Base-by-base conservation (phyloP, 2,329 filamentous ascomycete species). In the Claviceps sp. region DNA sequence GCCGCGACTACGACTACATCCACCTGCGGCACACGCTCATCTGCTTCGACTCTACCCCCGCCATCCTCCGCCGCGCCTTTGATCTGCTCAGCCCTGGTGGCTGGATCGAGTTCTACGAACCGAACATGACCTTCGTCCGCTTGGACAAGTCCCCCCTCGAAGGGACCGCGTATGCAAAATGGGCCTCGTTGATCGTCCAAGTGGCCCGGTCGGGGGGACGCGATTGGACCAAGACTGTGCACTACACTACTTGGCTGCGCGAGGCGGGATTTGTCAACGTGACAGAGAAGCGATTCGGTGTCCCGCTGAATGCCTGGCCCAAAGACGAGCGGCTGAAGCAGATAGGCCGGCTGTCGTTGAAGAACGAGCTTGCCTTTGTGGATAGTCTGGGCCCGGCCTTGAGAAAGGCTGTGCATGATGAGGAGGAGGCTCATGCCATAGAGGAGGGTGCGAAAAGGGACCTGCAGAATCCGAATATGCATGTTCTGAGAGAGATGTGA, bases 1-100 rank as follows among this genome's bases (percentile, higher is more conserved):
- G 70, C 53, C 57, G 67, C 1, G 64, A 72, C 48, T 80, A 79
- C 60, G 76, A 80, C 63, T 76, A 72, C 57, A 72, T 81, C 51
- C 75, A 79, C 60, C 63, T 68, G 40, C 70, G 77, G 24, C 68
- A 73, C 49, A 70, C 81, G 62, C 67, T 70, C 2, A 70, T 70
- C n/a, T 73, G 72, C 53, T 72, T 81, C 50, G 61, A 66, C 8
- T 70, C 79, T 57, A 76, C 73, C 67, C 69, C 67, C 1, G 62
- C 62, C 8, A 65, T 81, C n/a, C 65, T 78, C 50, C 55, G 60
- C 14, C 65, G 73, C 57, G 67, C 70, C 13, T 76, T 70, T 54
- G 63, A 71, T 54, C 70, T 64, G 52, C 59, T 69, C 4, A 62
- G 61, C n/a, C 70, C 71, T 0, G 72, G 70, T 22, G 72, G 70